Percentiles rank a stretch among this genome's conserved stretches.
These are phyloP conservation scores for Colletotrichum euphorbiae DNA, from an alignment of 2,329 filamentous ascomycete species.

Conservation along the genomic window DNA sequence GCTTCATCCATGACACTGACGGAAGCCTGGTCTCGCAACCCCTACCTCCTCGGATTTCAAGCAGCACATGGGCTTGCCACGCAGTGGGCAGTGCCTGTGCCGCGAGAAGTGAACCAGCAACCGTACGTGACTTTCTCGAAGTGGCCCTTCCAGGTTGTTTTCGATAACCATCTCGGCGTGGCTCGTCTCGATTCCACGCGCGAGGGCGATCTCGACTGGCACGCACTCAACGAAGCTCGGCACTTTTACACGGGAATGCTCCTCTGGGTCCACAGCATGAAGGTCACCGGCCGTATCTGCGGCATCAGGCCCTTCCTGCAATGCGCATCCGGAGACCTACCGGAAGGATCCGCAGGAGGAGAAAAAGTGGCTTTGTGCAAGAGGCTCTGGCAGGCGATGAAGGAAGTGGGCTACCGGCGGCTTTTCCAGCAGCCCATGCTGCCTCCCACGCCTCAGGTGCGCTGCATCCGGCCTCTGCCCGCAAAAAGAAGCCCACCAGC, in stretches of 20 bases:
- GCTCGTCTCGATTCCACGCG: neutral
- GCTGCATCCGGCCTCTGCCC: no score
- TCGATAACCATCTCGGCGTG: neutral
- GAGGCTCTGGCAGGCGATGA: neutral
- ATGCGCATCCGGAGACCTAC: neutral
- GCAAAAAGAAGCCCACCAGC: no score
- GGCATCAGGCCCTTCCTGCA: neutral
- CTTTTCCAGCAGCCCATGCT: no score
- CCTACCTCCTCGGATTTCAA: neutral
- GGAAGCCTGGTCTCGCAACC: constrained; percentile 5
- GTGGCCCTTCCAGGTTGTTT: neutral
- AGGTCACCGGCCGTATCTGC: neutral
- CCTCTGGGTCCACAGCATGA: neutral
- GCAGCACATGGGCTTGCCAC: neutral
- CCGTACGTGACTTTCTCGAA: neutral
- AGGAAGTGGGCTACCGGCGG: no score
- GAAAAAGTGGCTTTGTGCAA: neutral
- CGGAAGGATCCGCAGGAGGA: neutral
- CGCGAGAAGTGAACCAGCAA: neutral
- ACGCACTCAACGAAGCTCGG: constrained; percentile 1
- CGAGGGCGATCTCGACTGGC: neutral
- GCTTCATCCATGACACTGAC: neutral
- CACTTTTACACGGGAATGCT: constrained; percentile 1
- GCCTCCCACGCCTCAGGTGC: no score
- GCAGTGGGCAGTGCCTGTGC: constrained; percentile 10